Evolutionary conservation across 1,284 basidiomycete genomes (phyloP).

Genomic region (Sutorius eximius): DNA sequence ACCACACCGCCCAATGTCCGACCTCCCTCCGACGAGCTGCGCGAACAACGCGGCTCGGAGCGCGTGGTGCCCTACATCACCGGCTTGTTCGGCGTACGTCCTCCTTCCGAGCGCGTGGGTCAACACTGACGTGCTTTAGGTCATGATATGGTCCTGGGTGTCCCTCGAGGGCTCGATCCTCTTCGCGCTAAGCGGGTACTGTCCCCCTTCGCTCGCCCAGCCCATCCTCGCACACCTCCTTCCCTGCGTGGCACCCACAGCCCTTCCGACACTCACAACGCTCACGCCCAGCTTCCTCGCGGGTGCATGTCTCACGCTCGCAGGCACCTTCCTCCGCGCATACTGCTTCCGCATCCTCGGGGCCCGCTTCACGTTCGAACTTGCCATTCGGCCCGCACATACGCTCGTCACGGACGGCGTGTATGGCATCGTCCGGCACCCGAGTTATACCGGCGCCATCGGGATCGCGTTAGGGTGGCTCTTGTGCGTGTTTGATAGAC

Average conservation of each 20-base stretch:
- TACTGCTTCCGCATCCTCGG: constrained; percentile 26
- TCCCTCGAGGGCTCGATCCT: constrained; percentile 7
- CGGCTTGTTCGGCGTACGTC: background rate
- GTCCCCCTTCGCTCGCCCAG: constrained; percentile 7
- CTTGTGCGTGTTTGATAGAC: constrained; percentile 12
- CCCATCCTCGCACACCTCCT: background rate
- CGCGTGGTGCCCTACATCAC: background rate
- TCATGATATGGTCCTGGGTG: background rate
- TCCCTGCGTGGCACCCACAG: background rate
- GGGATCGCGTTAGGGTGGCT: background rate
- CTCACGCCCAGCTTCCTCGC: constrained; percentile 11
- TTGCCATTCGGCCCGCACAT: constrained; percentile 28
- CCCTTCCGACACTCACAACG: background rate
- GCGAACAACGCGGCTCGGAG: constrained; percentile 13
- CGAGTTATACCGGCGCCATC: constrained; percentile 22
- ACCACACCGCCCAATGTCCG: constrained; percentile 13
- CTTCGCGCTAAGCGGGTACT: constrained; percentile 7
- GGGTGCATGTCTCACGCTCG: constrained; percentile 10
- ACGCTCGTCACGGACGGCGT: constrained; percentile 28
- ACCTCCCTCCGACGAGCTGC: constrained; percentile 14
- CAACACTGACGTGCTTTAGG: background rate
- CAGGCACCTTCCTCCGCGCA: constrained; percentile 18
- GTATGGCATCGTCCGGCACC: constrained; percentile 34
- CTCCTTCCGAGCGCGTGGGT: background rate
- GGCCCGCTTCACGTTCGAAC: constrained; percentile 29